Base-by-base conservation (phyloP, 2,329 filamentous ascomycete genomes). In the Pyricularia sp. region DNA sequence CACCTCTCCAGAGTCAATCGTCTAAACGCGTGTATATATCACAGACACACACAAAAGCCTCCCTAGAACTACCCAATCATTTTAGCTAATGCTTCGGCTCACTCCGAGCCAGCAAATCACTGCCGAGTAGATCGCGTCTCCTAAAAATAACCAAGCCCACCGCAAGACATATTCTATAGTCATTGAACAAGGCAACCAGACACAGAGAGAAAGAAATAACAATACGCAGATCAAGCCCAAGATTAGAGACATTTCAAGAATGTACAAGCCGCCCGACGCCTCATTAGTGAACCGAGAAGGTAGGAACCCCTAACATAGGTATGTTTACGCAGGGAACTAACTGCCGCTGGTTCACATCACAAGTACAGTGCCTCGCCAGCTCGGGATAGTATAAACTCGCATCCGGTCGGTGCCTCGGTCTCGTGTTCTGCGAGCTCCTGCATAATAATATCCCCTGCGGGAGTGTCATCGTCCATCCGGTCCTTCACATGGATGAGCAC, bases 401-500 rank as follows among this genome's bases (percentile, higher is more conserved):
- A 96, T 0, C 94, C 94, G 65, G 97, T 78, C 64, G 85, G 84
- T 10, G 81, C 84, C 14, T 87, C 86, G 68, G 82, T 79, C 70
- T 94, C 92, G 70, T 92, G 83, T 30, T 87, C 86, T 23, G 80
- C 76, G 66, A 98, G 78, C 77, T 97, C 88, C 70, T 82, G 76
- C 26, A 95, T 74, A 50, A 98, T 97, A 1, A 80, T 84, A 3
- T 92, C 88, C 50, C 82, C 85, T 1, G 85, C 87, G 65, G 81
- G 77, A 30, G 87, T 86, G 0, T 88, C 92, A 76, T 97, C 93
- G 10, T 84, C 82, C 69, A 97, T 81, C 26, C 86, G 90, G 72
- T 98, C 94, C 77, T 99, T 99, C 75, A 98, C 87, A 76, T 99
- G 95, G 55, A 98, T 98, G 69, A 98, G 88, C 66, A 97, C 89